phyloP scores from a whole-genome alignment of 192 early-diverging fungal species.

The Podila horticola region DNA sequence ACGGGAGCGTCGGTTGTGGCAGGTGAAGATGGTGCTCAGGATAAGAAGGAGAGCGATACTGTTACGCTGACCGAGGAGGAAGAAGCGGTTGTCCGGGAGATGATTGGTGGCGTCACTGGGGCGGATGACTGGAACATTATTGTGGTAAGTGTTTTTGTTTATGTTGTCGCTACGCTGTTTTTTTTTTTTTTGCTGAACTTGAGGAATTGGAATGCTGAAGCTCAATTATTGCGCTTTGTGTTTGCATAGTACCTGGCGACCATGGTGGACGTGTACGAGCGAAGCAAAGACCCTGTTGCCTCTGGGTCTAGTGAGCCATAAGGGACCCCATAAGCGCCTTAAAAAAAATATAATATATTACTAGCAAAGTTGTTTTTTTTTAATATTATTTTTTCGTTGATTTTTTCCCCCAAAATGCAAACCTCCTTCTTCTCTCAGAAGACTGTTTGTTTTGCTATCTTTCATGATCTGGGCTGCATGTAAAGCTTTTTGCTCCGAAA shows the following conservation, averaged over 20 bases:
- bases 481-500: slow-evolving; percentile 41
- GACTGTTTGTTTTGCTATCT: not conserved
- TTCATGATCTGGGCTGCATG: slow-evolving; percentile 40
- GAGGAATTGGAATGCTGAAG: not conserved
- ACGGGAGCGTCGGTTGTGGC: not conserved
- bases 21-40: not conserved
- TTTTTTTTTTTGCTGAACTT: not conserved
- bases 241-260: slow-evolving; percentile 33
- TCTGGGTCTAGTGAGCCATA: not conserved
- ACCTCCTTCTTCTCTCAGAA: too few relatives aligned
- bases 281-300: slow-evolving; percentile 16
- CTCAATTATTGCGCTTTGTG: not conserved
- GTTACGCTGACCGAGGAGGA: slow-evolving; percentile 42
- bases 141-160: slow-evolving; percentile 21
- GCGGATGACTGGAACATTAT: slow-evolving; percentile 41
- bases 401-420: too few relatives aligned
- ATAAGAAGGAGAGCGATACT: slow-evolving; percentile 2
- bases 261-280: slow-evolving; percentile 44
- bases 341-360: too few relatives aligned
- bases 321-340: too few relatives aligned
- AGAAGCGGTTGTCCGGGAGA: slow-evolving; percentile 26
- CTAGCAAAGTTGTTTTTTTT: too few relatives aligned
- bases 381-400: too few relatives aligned
- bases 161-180: not conserved
- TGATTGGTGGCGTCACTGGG: slow-evolving; percentile 39